Evolutionary conservation across 441 rosid genomes (phyloP).

Genomic region (Populus hybrid): DNA sequence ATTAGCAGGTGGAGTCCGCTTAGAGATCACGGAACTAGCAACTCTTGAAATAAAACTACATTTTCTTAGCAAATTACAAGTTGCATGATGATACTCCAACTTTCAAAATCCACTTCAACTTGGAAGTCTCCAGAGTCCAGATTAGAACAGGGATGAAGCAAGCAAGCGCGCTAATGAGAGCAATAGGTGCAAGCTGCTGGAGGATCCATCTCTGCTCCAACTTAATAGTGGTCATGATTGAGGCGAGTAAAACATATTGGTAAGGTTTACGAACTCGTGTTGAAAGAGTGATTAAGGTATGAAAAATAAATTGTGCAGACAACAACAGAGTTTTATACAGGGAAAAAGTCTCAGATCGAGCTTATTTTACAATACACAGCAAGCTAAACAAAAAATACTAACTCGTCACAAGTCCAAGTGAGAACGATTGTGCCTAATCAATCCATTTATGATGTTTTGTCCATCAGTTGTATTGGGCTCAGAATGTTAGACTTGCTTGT

Average conservation of each 20-base stretch:
- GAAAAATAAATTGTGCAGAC: background rate
- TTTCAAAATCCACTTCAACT: background rate
- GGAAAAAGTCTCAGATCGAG: background rate
- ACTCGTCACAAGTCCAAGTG: background rate
- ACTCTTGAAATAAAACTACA: background rate
- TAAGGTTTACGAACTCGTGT: no score
- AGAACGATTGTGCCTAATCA: background rate
- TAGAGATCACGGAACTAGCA: slow-evolving; percentile 80
- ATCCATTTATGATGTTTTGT: slow-evolving; percentile 43
- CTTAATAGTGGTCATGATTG: no score
- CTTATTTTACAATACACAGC: slow-evolving; percentile 13
- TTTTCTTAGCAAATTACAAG: background rate
- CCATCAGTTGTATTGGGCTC: slow-evolving; percentile 78
- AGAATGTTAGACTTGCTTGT: slow-evolving; percentile 85
- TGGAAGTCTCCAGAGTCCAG: background rate
- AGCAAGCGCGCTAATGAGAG: no score
- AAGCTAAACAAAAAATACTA: slow-evolving; percentile 3
- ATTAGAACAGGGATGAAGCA: background rate
- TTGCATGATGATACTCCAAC: background rate
- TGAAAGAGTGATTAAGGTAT: background rate
- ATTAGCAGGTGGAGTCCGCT: slow-evolving; percentile 72
- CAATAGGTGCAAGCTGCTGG: no score
- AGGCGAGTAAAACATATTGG: no score
- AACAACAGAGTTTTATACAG: background rate
- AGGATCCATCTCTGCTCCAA: no score